Percentiles rank a stretch among this genome's conserved stretches.
Evolutionary conservation across 2,329 filamentous ascomycete species (phyloP).

Genomic region (Magnaporthiopsis incrustans): DNA sequence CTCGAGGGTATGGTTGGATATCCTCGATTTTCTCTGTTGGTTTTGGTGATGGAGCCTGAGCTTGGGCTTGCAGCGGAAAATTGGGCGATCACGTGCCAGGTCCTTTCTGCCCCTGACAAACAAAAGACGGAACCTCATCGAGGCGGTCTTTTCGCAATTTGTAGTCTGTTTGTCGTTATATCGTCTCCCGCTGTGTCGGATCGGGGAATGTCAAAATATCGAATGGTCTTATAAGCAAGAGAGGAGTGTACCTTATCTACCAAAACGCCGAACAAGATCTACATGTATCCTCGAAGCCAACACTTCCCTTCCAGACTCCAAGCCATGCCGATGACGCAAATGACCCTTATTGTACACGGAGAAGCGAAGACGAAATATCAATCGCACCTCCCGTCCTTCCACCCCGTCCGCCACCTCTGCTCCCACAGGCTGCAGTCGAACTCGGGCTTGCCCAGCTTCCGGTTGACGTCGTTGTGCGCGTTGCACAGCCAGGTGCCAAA

Average conservation of each 20-base stretch:
- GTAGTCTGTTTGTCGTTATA: too few relatives aligned
- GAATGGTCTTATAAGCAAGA: neutral
- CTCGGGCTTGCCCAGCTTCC: conserved; percentile 78
- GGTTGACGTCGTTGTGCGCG: conserved; percentile 81
- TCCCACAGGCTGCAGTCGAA: conserved; percentile 92
- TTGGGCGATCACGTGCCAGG: neutral
- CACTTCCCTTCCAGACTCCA: neutral
- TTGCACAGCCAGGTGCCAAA: conserved; percentile 79
- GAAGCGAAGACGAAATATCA: conserved; percentile 17
- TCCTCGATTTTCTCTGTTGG: neutral
- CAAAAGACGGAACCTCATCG: neutral
- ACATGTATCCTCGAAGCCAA: neutral
- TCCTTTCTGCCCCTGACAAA: neutral
- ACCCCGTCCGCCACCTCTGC: conserved; percentile 89
- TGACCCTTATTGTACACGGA: neutral
- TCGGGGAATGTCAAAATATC: neutral
- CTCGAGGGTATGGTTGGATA: too few relatives aligned
- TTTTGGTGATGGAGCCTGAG: neutral
- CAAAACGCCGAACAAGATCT: neutral
- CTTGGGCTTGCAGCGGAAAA: neutral
- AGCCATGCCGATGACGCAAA: neutral
- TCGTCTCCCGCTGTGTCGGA: neutral
- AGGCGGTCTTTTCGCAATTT: neutral
- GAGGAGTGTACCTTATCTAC: neutral
- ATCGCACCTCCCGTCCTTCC: conserved; percentile 60